Percentiles rank a stretch among this genome's conserved stretches.
Conservation (phyloP, 1,139 yeast species). For the Saccharomyces pastorianus region DNA sequence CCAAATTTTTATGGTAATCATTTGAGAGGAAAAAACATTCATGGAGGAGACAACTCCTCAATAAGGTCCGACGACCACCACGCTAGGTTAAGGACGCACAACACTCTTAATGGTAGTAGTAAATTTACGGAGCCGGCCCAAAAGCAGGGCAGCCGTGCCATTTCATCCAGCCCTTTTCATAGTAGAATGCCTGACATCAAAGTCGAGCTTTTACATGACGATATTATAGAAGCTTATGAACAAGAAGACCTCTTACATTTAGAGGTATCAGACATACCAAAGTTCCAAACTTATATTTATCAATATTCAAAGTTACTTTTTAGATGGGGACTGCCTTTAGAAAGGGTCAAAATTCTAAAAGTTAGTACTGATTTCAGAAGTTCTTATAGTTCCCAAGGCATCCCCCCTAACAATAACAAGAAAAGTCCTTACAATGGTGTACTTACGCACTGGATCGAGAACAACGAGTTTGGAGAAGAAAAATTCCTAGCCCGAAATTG, state of each 20-base stretch:
- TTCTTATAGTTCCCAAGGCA: background rate
- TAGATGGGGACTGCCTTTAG: slow-evolving; percentile 75
- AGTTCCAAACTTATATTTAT: slow-evolving; percentile 47
- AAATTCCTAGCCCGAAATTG: slow-evolving; percentile 36
- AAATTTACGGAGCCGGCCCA: background rate
- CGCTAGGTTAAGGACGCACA: background rate
- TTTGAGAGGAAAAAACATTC: slow-evolving; percentile 1
- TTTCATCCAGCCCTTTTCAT: background rate
- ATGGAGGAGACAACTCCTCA: slow-evolving; percentile 16
- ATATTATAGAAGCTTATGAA: slow-evolving; percentile 48
- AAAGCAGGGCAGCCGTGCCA: background rate
- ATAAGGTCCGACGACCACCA: slow-evolving; percentile 22
- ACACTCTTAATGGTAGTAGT: background rate
- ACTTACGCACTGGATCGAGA: slow-evolving; percentile 19
- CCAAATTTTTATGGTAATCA: slow-evolving; percentile 4
- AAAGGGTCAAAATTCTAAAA: slow-evolving; percentile 69
- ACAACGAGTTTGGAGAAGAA: slow-evolving; percentile 10
- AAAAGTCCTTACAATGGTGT: slow-evolving; percentile 21
- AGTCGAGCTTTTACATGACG: slow-evolving; percentile 49
- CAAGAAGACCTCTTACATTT: slow-evolving; percentile 41
- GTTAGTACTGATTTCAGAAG: slow-evolving; percentile 40
- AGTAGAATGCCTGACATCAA: slow-evolving; percentile 36
- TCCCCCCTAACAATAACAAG: slow-evolving; percentile 4
- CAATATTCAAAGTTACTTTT: slow-evolving; percentile 77
- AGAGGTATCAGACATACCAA: slow-evolving; percentile 40